phyloP scores from a whole-genome alignment of 257 asterid genomes.

The Misopates orontium region DNA sequence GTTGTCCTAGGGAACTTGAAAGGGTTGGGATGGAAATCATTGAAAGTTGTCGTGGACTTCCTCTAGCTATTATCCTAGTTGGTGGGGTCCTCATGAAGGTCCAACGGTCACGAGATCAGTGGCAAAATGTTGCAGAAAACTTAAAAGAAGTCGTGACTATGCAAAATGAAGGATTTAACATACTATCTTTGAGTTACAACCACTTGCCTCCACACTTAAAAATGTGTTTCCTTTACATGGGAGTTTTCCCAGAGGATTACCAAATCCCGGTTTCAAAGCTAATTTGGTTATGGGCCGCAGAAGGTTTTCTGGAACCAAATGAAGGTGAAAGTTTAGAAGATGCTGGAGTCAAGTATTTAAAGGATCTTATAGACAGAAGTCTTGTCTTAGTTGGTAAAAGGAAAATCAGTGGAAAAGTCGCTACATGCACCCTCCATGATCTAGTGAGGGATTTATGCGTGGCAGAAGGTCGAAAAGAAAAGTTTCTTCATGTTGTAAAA shows the following conservation, averaged over 20 bases:
- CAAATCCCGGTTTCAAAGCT: conserved; percentile 20
- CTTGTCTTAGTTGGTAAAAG: conserved; percentile 8
- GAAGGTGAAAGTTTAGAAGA: conserved; percentile 10
- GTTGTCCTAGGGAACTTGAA: conserved; percentile 21
- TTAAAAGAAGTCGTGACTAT: conserved; percentile 3
- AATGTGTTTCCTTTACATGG: conserved; percentile 25
- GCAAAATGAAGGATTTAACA: conserved; percentile 3
- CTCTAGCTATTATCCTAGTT: conserved; percentile 17
- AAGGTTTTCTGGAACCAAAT: conserved; percentile 17
- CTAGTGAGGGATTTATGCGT: conserved; percentile 23
- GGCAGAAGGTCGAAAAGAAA: conserved; percentile 20
- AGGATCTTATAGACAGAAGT: conserved; percentile 26
- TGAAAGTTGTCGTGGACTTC: conserved; percentile 26
- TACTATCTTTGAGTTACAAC: conserved; percentile 29
- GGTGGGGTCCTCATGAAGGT: conserved; percentile 20
- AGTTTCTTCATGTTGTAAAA: conserved; percentile 11
- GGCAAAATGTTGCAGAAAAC: conserved; percentile 17
- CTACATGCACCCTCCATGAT: conserved; percentile 22
- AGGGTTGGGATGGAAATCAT: conserved; percentile 20
- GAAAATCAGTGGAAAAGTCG: conserved; percentile 12
- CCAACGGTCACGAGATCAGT: neutral
- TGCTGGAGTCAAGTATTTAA: conserved; percentile 13
- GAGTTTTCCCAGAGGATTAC: conserved; percentile 21
- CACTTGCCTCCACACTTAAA: conserved; percentile 28
- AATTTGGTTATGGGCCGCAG: conserved; percentile 27